Evolutionary conservation across 2,329 filamentous ascomycete genomes (phyloP), one percentile per base, ranked within the genome.

Genomic region (Cercospora berteroae): DNA sequence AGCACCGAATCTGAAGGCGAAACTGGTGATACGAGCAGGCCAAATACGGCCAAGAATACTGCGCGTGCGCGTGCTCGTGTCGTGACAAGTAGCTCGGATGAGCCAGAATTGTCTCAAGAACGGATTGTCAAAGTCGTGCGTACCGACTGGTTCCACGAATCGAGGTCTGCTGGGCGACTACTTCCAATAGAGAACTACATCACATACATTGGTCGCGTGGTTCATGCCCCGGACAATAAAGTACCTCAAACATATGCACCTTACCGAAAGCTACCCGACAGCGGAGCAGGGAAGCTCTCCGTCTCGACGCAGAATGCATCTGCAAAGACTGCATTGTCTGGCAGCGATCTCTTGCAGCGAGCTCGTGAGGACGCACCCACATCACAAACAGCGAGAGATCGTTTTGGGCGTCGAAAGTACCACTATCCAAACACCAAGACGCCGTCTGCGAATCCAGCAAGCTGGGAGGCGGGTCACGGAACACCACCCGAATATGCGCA

Each of bases 61-160:
- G 20, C 10, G 13, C 10, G 25, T 27, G 20, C 10, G 13, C 10
- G 25, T 13, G 33, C 39, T 20, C 9, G 33, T 61, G 36, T 55
- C 25, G 56, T 23, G 12, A 64, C 55, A 58, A 23, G 48, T 18
- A 50, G 33, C 44, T 9, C 39, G 42, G 12, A 39, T 31, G 12
- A 48, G 23, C 20, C n/a, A 52, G 61, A 44, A 31, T 23, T 23
- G 29, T n/a, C 18, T 23, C 50, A 29, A 12, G 72, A 74, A 4
- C 77, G 81, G 36, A 72, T 77, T 10, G 73, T 88, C 58, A 82
- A 80, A 67, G 83, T 88, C 2, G 73, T 88, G 50, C 85, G 80
- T 67, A 70, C 86, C 5, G 81, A 84, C 12, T 89, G 87, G 87
- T 74, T 88, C 25, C 73, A 82, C 3, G 77, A 81, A 18, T 88